A percentile compares a stretch with the other conserved stretches of the same genome.
Conservation (phyloP, 2,329 filamentous ascomycete species). For the Fusarium fujikuroi region DNA sequence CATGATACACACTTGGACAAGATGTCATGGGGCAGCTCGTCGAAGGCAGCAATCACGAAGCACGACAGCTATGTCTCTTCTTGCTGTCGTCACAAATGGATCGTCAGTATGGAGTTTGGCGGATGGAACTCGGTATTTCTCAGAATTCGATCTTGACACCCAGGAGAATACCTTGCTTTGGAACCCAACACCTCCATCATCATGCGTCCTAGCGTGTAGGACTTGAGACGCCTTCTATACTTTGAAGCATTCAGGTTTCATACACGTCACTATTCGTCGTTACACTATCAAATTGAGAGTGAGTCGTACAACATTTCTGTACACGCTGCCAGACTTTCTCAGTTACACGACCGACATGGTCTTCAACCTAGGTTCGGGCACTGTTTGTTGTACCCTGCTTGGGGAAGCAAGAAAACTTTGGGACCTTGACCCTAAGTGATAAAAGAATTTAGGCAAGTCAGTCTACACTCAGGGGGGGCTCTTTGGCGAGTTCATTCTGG, state of each 20-base stretch:
- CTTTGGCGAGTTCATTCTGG: neutral
- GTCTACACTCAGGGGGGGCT: neutral
- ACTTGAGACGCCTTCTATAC: slow-evolving; percentile 10
- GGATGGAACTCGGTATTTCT: neutral
- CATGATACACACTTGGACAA: slow-evolving; percentile 1
- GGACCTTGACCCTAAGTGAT: neutral
- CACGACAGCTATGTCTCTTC: neutral
- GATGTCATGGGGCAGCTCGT: neutral
- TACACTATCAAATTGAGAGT: neutral
- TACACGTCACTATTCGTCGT: slow-evolving; percentile 4
- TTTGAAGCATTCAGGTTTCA: neutral
- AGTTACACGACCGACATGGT: slow-evolving; percentile 19
- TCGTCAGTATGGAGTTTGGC: neutral
- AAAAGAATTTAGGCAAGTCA: neutral
- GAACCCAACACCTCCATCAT: neutral
- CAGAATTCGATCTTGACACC: neutral
- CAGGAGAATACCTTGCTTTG: slow-evolving; percentile 7
- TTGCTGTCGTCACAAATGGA: neutral
- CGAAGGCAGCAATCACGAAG: neutral
- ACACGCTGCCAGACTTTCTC: neutral
- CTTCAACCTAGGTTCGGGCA: slow-evolving; percentile 4
- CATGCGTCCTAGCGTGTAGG: slow-evolving; percentile 2
- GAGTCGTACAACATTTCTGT: slow-evolving; percentile 2
- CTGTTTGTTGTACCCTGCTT: slow-evolving; percentile 4
- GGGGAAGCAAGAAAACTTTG: neutral